Evolutionary conservation across 352 stramenopile genomes (phyloP).

Genomic region (Pythium utonaiense): DNA sequence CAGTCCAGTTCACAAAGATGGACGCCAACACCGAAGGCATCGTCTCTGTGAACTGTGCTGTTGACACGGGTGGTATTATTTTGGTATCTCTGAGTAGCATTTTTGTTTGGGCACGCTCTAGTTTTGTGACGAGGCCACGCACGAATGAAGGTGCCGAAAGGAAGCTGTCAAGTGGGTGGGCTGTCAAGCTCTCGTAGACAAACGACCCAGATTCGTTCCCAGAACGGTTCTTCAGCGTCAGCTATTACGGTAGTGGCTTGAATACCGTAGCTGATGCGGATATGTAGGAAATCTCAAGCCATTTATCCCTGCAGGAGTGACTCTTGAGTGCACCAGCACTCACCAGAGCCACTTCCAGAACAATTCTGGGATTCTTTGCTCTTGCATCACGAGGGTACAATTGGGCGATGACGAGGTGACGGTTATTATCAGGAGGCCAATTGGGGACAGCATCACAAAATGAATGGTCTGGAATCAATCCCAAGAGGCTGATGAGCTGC

Average conservation of each 20-base stretch:
- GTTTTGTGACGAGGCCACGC: not conserved
- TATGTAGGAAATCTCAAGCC: not conserved
- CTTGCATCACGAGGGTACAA: not conserved
- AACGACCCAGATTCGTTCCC: slow-evolving; percentile 3
- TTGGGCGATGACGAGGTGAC: not conserved
- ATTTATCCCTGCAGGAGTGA: not conserved
- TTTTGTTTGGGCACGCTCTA: not conserved
- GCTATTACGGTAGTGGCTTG: not conserved
- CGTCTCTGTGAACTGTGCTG: not conserved
- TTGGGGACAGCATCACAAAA: not conserved
- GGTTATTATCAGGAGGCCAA: not conserved
- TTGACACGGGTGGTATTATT: not conserved
- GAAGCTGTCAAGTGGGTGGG: not conserved
- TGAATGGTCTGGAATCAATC: not conserved
- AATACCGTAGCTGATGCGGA: not conserved
- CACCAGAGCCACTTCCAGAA: not conserved
- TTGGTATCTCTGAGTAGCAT: no score
- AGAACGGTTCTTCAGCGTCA: not conserved
- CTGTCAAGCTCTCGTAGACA: not conserved
- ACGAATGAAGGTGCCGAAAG: not conserved
- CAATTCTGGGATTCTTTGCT: slow-evolving; percentile 3
- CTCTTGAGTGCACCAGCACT: not conserved
- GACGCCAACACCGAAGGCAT: no score
- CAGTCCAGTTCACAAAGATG: no score
- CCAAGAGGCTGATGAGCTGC: not conserved